Evolutionary conservation across 805 yeast genomes (phyloP).

Genomic region (Kluyveromyces wickerhamii): DNA sequence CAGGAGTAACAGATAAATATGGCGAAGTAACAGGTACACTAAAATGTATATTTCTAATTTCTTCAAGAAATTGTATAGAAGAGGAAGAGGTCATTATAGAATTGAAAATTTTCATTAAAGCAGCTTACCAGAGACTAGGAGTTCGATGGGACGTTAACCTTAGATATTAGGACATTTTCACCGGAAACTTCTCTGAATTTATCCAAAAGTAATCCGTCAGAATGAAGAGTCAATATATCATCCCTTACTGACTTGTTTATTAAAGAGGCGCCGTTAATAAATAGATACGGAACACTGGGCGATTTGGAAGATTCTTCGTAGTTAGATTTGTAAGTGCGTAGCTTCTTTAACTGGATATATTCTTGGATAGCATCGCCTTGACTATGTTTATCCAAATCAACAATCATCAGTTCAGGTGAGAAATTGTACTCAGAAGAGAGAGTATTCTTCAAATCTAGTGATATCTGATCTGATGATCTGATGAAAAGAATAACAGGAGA

Average conservation of each 20-base stretch:
- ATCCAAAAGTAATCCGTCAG: conserved; percentile 13
- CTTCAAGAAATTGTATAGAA: too few relatives aligned
- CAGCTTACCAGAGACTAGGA: conserved; percentile 8
- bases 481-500: conserved; percentile 58
- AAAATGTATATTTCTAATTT: too few relatives aligned
- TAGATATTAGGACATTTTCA: conserved; percentile 16
- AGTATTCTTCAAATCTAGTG: conserved; percentile 56
- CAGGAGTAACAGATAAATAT: too few relatives aligned
- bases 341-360: conserved; percentile 34
- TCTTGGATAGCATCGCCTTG: conserved; percentile 66
- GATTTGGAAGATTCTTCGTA: background rate
- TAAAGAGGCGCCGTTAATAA: conserved; percentile 21
- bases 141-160: conserved; percentile 21
- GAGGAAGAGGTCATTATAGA: too few relatives aligned
- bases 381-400: conserved; percentile 73
- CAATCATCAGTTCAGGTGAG: conserved; percentile 60
- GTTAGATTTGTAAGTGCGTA: conserved; percentile 1
- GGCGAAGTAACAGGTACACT: too few relatives aligned
- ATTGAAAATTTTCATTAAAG: background rate
- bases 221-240: conserved; percentile 15
- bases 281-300: conserved; percentile 19
- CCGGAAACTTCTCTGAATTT: conserved; percentile 15
- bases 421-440: conserved; percentile 55
- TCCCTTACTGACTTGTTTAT: conserved; percentile 10
- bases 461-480: conserved; percentile 54